Evolutionary conservation across 768 basidiomycete genomes (phyloP).

Genomic region (Boletales sp.): DNA sequence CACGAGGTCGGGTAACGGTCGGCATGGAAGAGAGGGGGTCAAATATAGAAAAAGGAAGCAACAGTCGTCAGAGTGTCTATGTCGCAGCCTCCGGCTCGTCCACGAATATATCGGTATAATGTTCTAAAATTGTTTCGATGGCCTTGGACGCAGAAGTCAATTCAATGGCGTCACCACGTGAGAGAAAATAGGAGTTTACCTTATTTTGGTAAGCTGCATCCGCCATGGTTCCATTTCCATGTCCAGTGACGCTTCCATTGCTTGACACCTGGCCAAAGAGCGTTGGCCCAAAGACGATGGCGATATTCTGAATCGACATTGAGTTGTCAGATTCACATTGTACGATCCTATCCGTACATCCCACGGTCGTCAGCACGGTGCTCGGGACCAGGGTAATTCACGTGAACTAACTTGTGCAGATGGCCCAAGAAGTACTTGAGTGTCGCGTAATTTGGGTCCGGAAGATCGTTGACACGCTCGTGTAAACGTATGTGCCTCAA

Average conservation of each 20-base stretch:
- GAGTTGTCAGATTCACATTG: slow-evolving; percentile 76
- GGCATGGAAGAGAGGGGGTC: slow-evolving; percentile 1
- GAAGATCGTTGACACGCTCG: slow-evolving; percentile 95
- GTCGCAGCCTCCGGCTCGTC: slow-evolving; percentile 64
- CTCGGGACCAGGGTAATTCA: neutral
- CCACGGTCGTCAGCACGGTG: slow-evolving; percentile 6
- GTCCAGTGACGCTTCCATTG: slow-evolving; percentile 40
- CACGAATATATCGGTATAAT: slow-evolving; percentile 95
- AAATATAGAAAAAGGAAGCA: neutral
- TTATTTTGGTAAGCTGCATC: slow-evolving; percentile 72
- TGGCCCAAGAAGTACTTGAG: slow-evolving; percentile 95
- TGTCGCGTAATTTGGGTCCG: slow-evolving; percentile 98
- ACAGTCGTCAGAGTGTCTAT: slow-evolving; percentile 11
- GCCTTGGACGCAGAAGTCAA: slow-evolving; percentile 48
- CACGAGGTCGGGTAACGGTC: slow-evolving; percentile 22
- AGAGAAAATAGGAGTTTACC: slow-evolving; percentile 34
- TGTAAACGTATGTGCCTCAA: slow-evolving; percentile 94
- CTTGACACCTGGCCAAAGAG: slow-evolving; percentile 72
- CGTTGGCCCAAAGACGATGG: slow-evolving; percentile 98
- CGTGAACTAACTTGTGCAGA: slow-evolving; percentile 66
- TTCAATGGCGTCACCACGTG: neutral
- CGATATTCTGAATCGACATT: slow-evolving; percentile 90
- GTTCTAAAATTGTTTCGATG: slow-evolving; percentile 91
- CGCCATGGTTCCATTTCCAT: slow-evolving; percentile 54
- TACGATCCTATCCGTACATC: slow-evolving; percentile 53